Percentiles rank a stretch among this genome's conserved stretches.
phyloP scores from a whole-genome alignment of 1,284 basidiomycete genomes.

The Phylloboletellus chloephorus region DNA sequence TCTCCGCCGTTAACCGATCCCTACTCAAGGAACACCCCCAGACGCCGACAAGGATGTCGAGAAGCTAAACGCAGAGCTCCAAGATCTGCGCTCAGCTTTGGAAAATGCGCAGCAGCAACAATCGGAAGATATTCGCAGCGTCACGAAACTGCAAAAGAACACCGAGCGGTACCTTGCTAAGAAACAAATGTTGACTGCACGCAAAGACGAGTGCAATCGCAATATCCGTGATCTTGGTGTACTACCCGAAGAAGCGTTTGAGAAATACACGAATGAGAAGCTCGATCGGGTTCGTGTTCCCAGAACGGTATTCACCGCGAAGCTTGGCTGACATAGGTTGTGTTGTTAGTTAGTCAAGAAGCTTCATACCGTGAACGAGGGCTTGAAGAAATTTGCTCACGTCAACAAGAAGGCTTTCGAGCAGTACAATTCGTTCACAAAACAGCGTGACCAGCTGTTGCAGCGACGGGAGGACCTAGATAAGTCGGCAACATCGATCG shows the following conservation, averaged over 20 bases:
- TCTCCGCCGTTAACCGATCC: neutral
- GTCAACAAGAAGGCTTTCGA: constrained; percentile 99
- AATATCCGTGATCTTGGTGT: constrained; percentile 96
- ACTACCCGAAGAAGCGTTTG: constrained; percentile 94
- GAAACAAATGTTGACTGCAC: constrained; percentile 73
- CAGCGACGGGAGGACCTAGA: constrained; percentile 88
- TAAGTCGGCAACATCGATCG: constrained; percentile 82
- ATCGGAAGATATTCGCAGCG: constrained; percentile 77
- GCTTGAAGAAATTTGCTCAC: constrained; percentile 92
- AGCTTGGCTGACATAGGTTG: constrained; percentile 6
- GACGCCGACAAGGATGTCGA: constrained; percentile 71
- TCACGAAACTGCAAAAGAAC: constrained; percentile 88
- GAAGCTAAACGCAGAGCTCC: constrained; percentile 57
- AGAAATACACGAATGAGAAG: constrained; percentile 84
- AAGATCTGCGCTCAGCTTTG: constrained; percentile 58
- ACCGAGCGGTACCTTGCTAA: constrained; percentile 93
- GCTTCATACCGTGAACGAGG: constrained; percentile 86
- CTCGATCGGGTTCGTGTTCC: constrained; percentile 68
- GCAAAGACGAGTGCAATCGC: constrained; percentile 90
- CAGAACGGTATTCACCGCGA: neutral
- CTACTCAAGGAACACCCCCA: constrained; percentile 23
- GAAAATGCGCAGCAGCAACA: constrained; percentile 82
- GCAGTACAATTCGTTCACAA: constrained; percentile 96
- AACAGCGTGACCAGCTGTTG: constrained; percentile 89
- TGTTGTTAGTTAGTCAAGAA: constrained; percentile 75